A percentile compares a stretch with the other conserved stretches of the same genome.
phyloP scores from a whole-genome alignment of 306 rosid species.

The Pyrus bretschneideri region DNA sequence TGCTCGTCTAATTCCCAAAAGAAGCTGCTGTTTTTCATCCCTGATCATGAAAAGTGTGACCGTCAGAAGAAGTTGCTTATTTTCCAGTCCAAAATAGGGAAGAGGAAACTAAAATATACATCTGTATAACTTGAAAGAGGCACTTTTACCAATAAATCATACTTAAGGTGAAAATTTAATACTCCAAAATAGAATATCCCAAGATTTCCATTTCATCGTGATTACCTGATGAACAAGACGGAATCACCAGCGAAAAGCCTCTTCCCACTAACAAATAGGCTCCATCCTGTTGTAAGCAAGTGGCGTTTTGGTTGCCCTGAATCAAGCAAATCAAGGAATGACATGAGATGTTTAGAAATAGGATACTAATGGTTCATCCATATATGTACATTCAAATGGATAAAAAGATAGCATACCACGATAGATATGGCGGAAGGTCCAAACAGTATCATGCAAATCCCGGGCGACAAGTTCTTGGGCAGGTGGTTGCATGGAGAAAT shows the following conservation, averaged over 20 bases:
- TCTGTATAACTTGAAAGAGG: neutral
- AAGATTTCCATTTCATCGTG: conserved; percentile 2
- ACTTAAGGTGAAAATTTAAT: neutral
- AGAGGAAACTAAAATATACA: neutral
- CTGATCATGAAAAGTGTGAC: conserved; percentile 32
- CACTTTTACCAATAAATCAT: neutral
- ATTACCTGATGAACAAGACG: conserved; percentile 80
- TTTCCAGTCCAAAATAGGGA: neutral
- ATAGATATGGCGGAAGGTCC: conserved; percentile 95
- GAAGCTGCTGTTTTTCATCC: conserved; percentile 94
- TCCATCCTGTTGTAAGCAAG: conserved; percentile 98
- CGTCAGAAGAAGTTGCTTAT: neutral
- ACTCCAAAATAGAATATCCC: neutral
- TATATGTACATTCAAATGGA: neutral
- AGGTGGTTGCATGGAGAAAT: conserved; percentile 87
- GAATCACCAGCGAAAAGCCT: conserved; percentile 93
- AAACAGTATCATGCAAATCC: conserved; percentile 78
- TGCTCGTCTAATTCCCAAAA: conserved; percentile 91
- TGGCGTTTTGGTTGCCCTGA: conserved; percentile 98
- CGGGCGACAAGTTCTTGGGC: conserved; percentile 88
- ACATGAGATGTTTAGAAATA: conserved; percentile 6
- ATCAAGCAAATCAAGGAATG: neutral
- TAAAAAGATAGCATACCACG: conserved; percentile 47
- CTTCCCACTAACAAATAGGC: conserved; percentile 87
- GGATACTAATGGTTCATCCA: neutral